Base-by-base conservation (phyloP, 345 rosid genomes). In the Ceriops decandra region DNA sequence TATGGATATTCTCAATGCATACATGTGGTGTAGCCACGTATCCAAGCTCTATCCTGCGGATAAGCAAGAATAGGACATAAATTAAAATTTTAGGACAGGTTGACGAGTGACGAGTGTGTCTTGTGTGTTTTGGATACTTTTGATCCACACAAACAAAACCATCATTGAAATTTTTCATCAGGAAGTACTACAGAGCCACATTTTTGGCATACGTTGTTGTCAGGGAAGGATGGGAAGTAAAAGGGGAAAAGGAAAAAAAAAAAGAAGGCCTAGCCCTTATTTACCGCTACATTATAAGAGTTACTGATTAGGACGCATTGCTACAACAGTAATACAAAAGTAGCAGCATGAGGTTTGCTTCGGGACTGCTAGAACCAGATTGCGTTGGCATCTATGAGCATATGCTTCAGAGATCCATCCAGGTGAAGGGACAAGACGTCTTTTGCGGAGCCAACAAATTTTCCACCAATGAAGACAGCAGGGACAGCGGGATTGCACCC, bases 381-480 rank as follows among this genome's bases (percentile, higher is more conserved):
- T 42, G 98, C 99, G 59, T 72, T 87, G 8, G 99, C 99, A 66
- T 95, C 98, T 28, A 81, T 95, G 63, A 95, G 96, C 97, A 90
- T 85, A 79, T 88, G 92, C 75, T 88, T 95, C 65, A 95, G 90
- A 16, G 96, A 82, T 6, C 99, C 99, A 71, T 90, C 92, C 6
- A 95, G 88, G 56, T 95, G 99, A 67, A 81, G 83, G 36, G 99
- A 95, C 60, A 95, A 85, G 77, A 95, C 85, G 65, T 91, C 99
- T 79, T 87, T 90, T 0, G 98, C 92, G 4, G 98, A 90, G 24
- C 99, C 99, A 21, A 91, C 82, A 51, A 81, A 90, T 74, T 75
- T 88, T 66, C 99, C 98, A 32, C 99, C 99, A 1, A 95, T 83
- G 77, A 95, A 95, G 74, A 95, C 96, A n/a, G 99, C 98, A 0